These are phyloP conservation scores for Apophysomyces variabilis DNA, from an alignment of 371 early-diverging fungal genomes.

Conservation along the genomic window DNA sequence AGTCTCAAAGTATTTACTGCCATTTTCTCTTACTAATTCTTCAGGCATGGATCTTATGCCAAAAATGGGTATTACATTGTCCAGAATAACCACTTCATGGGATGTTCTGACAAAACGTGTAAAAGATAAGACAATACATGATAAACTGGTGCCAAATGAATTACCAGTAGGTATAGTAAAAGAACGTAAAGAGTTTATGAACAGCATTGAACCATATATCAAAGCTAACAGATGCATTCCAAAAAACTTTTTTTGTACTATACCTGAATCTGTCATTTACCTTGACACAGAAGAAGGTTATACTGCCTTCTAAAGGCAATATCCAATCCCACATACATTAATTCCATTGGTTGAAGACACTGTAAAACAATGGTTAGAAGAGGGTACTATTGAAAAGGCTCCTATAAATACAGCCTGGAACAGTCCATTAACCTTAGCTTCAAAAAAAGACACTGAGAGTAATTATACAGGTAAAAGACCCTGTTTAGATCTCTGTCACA, in stretches of 20 bases:
- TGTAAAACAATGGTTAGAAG: constrained; percentile 13
- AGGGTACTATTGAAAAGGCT: constrained; percentile 11
- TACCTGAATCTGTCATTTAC: constrained; percentile 20
- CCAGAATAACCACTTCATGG: constrained; percentile 12
- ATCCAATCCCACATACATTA: constrained; percentile 12
- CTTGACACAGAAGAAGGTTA: constrained; percentile 13
- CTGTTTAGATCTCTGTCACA: constrained; percentile 8
- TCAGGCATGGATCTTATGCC: constrained; percentile 9
- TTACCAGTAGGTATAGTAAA: constrained; percentile 19
- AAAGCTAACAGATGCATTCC: constrained; percentile 17
- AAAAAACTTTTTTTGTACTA: constrained; percentile 20
- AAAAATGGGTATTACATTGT: constrained; percentile 15
- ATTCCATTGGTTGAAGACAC: constrained; percentile 6
- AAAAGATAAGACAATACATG: not conserved
- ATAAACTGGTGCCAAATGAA: constrained; percentile 19
- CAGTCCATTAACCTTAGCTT: constrained; percentile 28
- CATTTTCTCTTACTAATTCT: no score
- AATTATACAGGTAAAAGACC: constrained; percentile 13
- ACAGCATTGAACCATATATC: constrained; percentile 11
- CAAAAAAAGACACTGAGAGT: constrained; percentile 26
- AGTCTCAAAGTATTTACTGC: no score
- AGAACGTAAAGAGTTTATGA: constrained; percentile 17
- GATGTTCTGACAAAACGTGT: not conserved
- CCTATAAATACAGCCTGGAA: constrained; percentile 21
- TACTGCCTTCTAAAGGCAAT: constrained; percentile 16